Evolutionary conservation across 176 grass and related monocot genomes (phyloP).

Genomic region (Musa beccarii): DNA sequence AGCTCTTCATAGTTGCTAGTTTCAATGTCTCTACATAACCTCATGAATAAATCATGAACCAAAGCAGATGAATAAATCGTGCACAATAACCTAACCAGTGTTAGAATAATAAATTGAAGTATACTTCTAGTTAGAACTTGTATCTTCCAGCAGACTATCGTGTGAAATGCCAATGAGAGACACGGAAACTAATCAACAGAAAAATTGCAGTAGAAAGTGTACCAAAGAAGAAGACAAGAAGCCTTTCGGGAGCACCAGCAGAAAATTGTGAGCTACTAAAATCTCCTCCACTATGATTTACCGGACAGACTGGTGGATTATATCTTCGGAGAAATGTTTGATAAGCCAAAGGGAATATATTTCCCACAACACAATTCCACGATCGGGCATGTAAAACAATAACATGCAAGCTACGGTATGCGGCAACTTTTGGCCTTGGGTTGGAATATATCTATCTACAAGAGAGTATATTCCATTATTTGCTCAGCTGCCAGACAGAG

Average conservation of each 20-base stretch:
- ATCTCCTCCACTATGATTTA: background rate
- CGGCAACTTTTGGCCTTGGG: background rate
- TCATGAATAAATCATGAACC: too few species aligned
- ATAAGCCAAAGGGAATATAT: too few species aligned
- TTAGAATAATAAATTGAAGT: too few species aligned
- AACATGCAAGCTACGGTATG: background rate
- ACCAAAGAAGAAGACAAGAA: background rate
- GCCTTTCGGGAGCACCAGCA: background rate
- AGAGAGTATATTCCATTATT: constrained; percentile 6
- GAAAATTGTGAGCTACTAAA: background rate
- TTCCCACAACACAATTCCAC: background rate
- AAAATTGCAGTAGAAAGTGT: background rate
- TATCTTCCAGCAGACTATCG: too few species aligned
- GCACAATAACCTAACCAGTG: too few species aligned
- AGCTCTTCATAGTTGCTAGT: too few species aligned
- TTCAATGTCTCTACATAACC: too few species aligned
- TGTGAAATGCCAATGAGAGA: too few species aligned
- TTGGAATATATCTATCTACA: constrained; percentile 12
- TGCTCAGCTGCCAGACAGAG: background rate
- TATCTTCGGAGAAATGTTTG: background rate
- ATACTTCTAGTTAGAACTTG: too few species aligned
- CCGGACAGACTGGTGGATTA: background rate
- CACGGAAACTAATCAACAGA: background rate
- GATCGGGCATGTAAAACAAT: background rate
- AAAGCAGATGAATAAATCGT: too few species aligned